These are phyloP conservation scores for Nannizzia gypsea DNA, from an alignment of 2,329 filamentous ascomycete genomes.

Conservation along the genomic window DNA sequence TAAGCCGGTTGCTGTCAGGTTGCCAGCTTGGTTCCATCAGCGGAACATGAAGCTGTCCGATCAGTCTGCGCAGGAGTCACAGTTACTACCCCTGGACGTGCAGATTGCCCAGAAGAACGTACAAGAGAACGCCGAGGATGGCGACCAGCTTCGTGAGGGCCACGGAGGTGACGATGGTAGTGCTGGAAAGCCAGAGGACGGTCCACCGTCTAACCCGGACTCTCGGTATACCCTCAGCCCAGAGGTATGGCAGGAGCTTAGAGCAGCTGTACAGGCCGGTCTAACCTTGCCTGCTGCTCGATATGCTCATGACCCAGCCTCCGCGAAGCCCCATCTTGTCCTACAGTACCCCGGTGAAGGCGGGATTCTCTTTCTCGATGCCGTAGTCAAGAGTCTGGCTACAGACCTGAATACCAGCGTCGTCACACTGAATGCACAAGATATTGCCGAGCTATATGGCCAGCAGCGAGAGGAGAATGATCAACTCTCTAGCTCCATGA, in stretches of 20 bases:
- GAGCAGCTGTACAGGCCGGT: slow-evolving; percentile 41
- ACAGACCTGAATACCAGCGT: slow-evolving; percentile 40
- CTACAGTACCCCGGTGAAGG: slow-evolving; percentile 49
- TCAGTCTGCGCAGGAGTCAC: slow-evolving; percentile 9
- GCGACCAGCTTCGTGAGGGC: slow-evolving; percentile 11
- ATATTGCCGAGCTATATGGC: slow-evolving; percentile 33
- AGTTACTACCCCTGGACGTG: slow-evolving; percentile 18
- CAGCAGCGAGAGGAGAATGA: slow-evolving; percentile 31
- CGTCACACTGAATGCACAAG: slow-evolving; percentile 35
- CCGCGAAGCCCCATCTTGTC: slow-evolving; percentile 45
- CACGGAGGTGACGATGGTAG: slow-evolving; percentile 20
- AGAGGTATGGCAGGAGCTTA: slow-evolving; percentile 38
- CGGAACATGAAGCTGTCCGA: slow-evolving; percentile 24
- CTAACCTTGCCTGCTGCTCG: slow-evolving; percentile 32
- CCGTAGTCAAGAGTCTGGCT: slow-evolving; percentile 53
- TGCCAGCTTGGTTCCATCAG: slow-evolving; percentile 31
- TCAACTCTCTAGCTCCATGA: slow-evolving; percentile 25
- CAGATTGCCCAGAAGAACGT: slow-evolving; percentile 17
- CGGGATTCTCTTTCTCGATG: slow-evolving; percentile 44
- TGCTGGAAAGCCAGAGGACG: slow-evolving; percentile 10
- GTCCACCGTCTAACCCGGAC: slow-evolving; percentile 2
- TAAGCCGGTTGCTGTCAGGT: slow-evolving; percentile 14
- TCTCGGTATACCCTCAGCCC: slow-evolving; percentile 22
- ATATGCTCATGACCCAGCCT: slow-evolving; percentile 37
- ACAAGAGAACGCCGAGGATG: slow-evolving; percentile 11